Evolutionary conservation across 768 basidiomycete species (phyloP).

Genomic region (Auricularia sp.): DNA sequence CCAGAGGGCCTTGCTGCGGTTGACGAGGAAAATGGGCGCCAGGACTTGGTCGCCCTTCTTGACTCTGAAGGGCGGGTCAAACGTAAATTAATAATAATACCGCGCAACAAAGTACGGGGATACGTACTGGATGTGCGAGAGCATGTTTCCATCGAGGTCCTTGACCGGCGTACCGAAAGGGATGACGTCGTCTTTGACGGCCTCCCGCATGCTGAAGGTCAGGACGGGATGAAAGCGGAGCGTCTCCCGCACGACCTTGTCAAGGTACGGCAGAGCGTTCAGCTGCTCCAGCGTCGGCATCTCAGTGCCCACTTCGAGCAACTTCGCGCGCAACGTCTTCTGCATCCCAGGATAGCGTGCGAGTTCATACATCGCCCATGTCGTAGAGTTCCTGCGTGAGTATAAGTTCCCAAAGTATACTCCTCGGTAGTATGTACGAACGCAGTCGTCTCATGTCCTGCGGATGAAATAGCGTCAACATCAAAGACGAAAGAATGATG

Average conservation of each 20-base stretch:
- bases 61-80: not conserved
- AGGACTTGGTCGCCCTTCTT: constrained; percentile 15
- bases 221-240: constrained; percentile 20
- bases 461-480: not conserved
- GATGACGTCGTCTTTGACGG: constrained; percentile 25
- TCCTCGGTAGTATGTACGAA: constrained; percentile 5
- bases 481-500: not conserved
- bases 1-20: constrained; percentile 20
- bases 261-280: constrained; percentile 21
- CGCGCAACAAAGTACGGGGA: not conserved
- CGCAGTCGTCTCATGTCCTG: constrained; percentile 9
- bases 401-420: not conserved
- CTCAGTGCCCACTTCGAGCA: constrained; percentile 14
- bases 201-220: constrained; percentile 14
- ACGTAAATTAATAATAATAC: not conserved
- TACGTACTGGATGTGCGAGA: constrained; percentile 11
- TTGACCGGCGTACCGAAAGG: constrained; percentile 32
- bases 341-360: constrained; percentile 21
- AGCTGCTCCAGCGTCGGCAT: constrained; percentile 20
- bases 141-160: constrained; percentile 13
- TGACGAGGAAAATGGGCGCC: constrained; percentile 17
- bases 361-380: constrained; percentile 27
- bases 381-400: constrained; percentile 21
- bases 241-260: constrained; percentile 21
- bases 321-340: constrained; percentile 24